These are phyloP conservation scores for Trichophyton rubrum DNA, from an alignment of 2,329 filamentous ascomycete genomes.

Conservation along the genomic window DNA sequence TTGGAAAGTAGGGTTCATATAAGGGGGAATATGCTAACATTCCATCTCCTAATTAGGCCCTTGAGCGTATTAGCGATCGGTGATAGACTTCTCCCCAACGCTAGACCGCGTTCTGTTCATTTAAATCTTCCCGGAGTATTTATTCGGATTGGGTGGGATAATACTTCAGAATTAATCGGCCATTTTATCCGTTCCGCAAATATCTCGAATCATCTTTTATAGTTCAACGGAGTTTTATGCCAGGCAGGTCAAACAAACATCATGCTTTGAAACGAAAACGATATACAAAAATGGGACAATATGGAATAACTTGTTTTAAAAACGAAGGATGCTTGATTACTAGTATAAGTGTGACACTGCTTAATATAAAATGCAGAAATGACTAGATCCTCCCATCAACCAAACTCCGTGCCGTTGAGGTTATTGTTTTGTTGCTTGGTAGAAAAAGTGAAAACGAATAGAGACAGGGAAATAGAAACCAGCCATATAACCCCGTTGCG, in stretches of 20 bases:
- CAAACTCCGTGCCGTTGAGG: not conserved
- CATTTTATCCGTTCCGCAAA: not conserved
- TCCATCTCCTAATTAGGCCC: slow-evolving; percentile 18
- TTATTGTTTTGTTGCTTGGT: not conserved
- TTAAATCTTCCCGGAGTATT: not conserved
- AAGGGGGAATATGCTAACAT: not conserved
- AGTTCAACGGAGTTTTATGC: slow-evolving; percentile 4
- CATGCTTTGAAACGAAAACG: not conserved
- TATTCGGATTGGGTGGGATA: slow-evolving; percentile 3
- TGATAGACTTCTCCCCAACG: slow-evolving; percentile 16
- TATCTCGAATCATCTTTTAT: not conserved
- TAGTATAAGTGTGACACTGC: slow-evolving; percentile 1
- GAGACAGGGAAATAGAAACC: not conserved
- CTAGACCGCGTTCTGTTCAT: not conserved
- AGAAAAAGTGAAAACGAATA: not conserved
- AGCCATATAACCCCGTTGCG: not conserved
- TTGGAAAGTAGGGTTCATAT: not conserved
- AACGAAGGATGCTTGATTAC: not conserved
- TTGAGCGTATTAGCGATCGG: slow-evolving; percentile 34
- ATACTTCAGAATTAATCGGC: slow-evolving; percentile 1
- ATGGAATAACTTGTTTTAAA: not conserved
- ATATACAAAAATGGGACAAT: not conserved
- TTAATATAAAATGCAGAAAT: not conserved
- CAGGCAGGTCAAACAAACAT: not conserved
- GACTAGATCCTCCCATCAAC: not conserved